Evolutionary conservation across 176 grass and related monocot genomes (phyloP).

Genomic region (Eremochloa ophiuroides): DNA sequence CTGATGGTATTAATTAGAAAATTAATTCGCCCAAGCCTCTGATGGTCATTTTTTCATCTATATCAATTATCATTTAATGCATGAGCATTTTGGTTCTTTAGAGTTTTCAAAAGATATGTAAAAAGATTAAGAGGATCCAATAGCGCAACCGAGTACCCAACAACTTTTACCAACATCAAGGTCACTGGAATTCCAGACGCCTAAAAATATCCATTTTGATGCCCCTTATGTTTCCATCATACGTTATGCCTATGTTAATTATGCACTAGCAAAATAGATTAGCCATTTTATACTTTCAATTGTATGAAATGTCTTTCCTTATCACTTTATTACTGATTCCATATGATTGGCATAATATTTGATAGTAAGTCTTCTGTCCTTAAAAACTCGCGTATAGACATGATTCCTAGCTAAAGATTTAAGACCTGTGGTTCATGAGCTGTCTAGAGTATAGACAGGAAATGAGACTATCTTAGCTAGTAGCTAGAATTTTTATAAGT

Average conservation of each 20-base stretch:
- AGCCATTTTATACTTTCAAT: not conserved
- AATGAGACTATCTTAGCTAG: not conserved
- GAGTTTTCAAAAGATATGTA: not conserved
- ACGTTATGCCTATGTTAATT: not conserved
- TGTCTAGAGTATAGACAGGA: not conserved
- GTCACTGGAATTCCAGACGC: not conserved
- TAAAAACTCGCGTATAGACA: not conserved
- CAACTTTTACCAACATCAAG: not conserved
- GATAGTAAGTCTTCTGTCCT: not conserved
- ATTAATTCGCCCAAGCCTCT: not conserved
- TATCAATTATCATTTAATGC: not conserved
- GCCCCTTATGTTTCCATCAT: constrained; percentile 8
- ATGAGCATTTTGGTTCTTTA: not conserved
- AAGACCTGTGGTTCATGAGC: not conserved
- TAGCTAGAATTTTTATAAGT: not conserved
- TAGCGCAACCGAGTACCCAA: not conserved
- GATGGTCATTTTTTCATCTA: not conserved
- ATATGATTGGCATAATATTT: not conserved
- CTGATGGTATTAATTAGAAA: not conserved
- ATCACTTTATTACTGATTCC: not conserved
- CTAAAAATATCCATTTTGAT: not conserved
- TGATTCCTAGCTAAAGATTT: not conserved
- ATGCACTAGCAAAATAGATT: too few species aligned
- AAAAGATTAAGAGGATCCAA: not conserved
- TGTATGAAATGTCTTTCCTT: not conserved